Evolutionary conservation across 2,329 filamentous ascomycete species (phyloP), one percentile per base, ranked within the genome.

Genomic region (Penicillium paneum): DNA sequence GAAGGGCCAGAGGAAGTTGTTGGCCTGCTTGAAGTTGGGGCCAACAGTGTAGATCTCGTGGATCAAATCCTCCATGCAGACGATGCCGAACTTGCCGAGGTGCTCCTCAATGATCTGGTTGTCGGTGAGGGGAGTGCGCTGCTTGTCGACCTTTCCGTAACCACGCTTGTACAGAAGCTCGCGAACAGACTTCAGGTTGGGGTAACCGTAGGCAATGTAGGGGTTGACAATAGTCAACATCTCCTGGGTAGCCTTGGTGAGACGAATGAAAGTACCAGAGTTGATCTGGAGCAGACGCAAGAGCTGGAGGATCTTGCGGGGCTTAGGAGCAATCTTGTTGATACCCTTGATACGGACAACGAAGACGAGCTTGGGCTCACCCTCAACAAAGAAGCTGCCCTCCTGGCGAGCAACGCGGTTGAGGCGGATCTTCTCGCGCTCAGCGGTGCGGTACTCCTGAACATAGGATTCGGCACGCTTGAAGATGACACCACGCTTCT

Each of bases 241-340:
- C 86, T 96, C 90, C 73, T 86, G 82, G 73, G 93, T 97, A 67
- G 94, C 94, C 89, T 97, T 99, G 82, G 92, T 97, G 75, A 97
- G 83, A 75, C 87, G 88, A 81, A 99, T 84, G 83, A 99, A 99
- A 79, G 97, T 91, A 80, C 93, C 94, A 80, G 96, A 97, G 90
- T 99, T 99, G 89, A 99, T 99, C 85, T 99, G 94, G 73, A 99
- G 88, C 67, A 99, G 91, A 84, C 94, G 93, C 78, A 99, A 92
- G 60, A 99, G 90, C 83, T 99, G 94, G 71, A 99, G 87, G 75
- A 96, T 97, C 88, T 99, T 99, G 85, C 94, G 92, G 80, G 95
- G 95, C 90, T 99, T 97, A 71, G 94, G 94, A 77, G 95, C 87
- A 73, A 99, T 97, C 90, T 99, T 99, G 90, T 97, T 97, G 91